Evolutionary conservation across 495 filamentous ascomycete genomes (phyloP), one percentile per base, ranked within the genome.

Genomic region (Lophiostoma macrostomum): DNA sequence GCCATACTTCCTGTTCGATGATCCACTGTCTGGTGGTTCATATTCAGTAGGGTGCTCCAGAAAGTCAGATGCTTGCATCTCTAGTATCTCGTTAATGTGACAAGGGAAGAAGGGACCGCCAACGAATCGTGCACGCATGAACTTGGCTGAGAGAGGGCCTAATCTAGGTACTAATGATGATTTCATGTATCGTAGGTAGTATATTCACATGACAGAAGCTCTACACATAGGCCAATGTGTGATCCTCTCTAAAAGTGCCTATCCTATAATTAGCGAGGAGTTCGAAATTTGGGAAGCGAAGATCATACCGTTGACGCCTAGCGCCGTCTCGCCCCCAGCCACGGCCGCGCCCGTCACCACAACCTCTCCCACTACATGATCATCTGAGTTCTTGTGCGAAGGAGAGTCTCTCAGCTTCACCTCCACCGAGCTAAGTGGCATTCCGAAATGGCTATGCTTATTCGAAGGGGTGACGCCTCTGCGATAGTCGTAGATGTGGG

Each of bases 401-500:
- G 67, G 67, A 28, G 72, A 84, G 61, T 87, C 83, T 30, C 71
- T 73, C 35, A 96, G 66, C 53, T 84, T 75, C 22, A 96, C 69
- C 70, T 97, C 91, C 2, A 88, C 79, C 54, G 80, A 83, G 59
- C 87, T 89, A 28, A 93, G 58, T 4, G 90, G 91, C 24, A 83
- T 72, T 1, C 93, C 94, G 64, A 96, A 95, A 70, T 95, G 90
- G 29, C 77, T 80, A 29, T 73, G 73, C 36, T 62, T 72, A 53
- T 63, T 79, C 38, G 63, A 36, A 44, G 62, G 12, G 20, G 50
- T 53, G 14, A 68, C 60, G 41, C 77, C 71, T 14, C 82, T 75
- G 32, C 91, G 73, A 65, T 99, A 97, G 64, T 99, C 93, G 60
- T 88, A 91, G 27, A 90, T 76, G 52, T 85, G 80, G 10, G 88